A percentile compares a stretch with the other conserved stretches of the same genome.
Evolutionary conservation across 2,329 filamentous ascomycete genomes (phyloP).

Genomic region (Colletotrichum orchidophilum): DNA sequence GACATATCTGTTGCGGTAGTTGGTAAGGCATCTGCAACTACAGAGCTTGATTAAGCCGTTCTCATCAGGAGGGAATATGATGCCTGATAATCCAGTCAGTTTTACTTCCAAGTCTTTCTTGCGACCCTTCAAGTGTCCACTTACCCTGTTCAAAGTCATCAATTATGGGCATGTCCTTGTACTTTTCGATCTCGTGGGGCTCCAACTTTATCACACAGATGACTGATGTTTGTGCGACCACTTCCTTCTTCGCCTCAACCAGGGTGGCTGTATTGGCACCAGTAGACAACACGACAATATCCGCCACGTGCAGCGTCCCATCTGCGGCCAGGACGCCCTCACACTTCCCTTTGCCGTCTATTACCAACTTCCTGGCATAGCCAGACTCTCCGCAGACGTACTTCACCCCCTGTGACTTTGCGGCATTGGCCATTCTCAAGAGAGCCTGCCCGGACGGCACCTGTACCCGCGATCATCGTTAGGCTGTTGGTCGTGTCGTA

Average conservation of each 20-base stretch:
- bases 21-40: constrained; percentile 62
- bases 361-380: constrained; percentile 37
- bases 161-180: constrained; percentile 52
- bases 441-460: constrained; percentile 40
- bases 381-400: constrained; percentile 41
- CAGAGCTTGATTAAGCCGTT: constrained; percentile 61
- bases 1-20: constrained; percentile 45
- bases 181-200: constrained; percentile 61
- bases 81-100: constrained; percentile 39
- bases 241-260: constrained; percentile 69
- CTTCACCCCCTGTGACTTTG: constrained; percentile 38
- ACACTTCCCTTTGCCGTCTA: constrained; percentile 38
- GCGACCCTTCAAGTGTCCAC: neutral
- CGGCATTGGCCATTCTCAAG: constrained; percentile 43
- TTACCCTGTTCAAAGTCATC: constrained; percentile 39
- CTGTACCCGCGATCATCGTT: neutral
- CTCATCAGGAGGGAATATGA: constrained; percentile 65
- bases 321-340: constrained; percentile 60
- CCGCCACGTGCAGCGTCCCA: constrained; percentile 59
- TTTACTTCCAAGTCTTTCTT: too few relatives aligned
- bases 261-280: constrained; percentile 73
- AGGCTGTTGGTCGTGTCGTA: neutral
- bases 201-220: constrained; percentile 71
- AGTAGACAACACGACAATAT: constrained; percentile 70
- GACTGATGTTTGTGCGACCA: constrained; percentile 70